phyloP scores from a whole-genome alignment of 1,139 yeast species.

The Tardiomyces blankii region DNA sequence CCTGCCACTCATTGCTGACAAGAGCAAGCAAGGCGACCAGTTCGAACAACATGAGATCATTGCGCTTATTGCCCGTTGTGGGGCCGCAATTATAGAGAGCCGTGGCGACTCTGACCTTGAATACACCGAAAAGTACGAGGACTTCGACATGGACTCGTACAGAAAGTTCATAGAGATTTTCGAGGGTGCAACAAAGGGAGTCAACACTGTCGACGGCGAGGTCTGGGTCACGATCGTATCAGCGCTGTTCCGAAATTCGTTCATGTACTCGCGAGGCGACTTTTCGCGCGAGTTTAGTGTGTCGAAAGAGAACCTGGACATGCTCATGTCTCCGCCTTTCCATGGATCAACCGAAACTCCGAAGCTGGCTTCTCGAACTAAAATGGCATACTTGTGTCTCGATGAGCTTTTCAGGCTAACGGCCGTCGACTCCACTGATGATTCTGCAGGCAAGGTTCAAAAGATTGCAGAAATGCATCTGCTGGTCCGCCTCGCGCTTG shows the following conservation, averaged over 20 bases:
- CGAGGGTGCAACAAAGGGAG: constrained; percentile 12
- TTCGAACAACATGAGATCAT: constrained; percentile 4
- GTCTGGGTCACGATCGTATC: constrained; percentile 34
- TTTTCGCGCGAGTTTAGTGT: no score
- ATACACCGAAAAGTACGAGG: constrained; percentile 28
- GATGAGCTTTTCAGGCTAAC: constrained; percentile 28
- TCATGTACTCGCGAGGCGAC: constrained; percentile 39
- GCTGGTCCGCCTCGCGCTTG: constrained; percentile 38
- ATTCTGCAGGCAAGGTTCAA: constrained; percentile 11
- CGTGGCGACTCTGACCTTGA: background rate
- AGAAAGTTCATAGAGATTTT: constrained; percentile 32
- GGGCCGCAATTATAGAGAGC: background rate
- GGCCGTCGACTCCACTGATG: constrained; percentile 9
- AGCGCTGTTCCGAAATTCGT: constrained; percentile 39
- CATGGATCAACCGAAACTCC: background rate
- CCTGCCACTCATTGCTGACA: constrained; percentile 1
- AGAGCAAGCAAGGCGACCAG: background rate
- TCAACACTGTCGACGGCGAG: background rate
- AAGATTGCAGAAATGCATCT: constrained; percentile 30
- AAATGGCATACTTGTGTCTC: constrained; percentile 38
- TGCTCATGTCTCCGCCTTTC: background rate
- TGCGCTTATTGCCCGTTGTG: constrained; percentile 5
- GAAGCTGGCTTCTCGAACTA: constrained; percentile 25
- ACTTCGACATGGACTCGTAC: constrained; percentile 39
- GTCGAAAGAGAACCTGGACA: background rate